These are phyloP conservation scores for Dissophora globulifera DNA, from an alignment of 192 early-diverging fungal genomes.

Conservation along the genomic window DNA sequence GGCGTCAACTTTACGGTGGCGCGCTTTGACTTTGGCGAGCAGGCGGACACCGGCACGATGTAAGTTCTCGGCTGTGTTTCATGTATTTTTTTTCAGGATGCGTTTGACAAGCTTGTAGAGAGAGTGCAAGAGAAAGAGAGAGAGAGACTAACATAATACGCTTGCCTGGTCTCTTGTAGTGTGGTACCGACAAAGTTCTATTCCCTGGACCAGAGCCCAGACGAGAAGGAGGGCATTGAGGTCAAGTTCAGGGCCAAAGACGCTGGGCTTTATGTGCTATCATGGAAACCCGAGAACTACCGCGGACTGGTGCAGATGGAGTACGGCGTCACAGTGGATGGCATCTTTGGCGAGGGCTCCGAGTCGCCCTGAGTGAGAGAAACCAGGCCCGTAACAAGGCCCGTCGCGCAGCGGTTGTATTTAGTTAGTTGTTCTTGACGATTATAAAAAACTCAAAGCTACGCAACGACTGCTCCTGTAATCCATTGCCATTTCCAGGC, in stretches of 20 bases:
- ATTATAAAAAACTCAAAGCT: no score
- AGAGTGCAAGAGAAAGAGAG: no score
- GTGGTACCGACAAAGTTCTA: slow-evolving; percentile 49
- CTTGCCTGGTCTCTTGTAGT: slow-evolving; percentile 10
- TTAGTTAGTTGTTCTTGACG: no score
- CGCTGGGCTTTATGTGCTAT: slow-evolving; percentile 45
- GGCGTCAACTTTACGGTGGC: slow-evolving; percentile 49
- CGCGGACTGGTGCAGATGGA: slow-evolving; percentile 48
- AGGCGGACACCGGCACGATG: slow-evolving; percentile 39
- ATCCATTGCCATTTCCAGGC: no score
- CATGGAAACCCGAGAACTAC: slow-evolving; percentile 43
- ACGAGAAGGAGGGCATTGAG: slow-evolving; percentile 27
- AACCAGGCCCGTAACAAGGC: no score
- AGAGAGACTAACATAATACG: not conserved
- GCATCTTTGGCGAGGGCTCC: slow-evolving; percentile 33
- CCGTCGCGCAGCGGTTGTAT: no score
- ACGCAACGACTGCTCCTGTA: no score
- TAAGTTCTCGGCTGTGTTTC: slow-evolving; percentile 16
- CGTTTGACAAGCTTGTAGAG: not conserved
- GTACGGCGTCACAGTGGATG: slow-evolving; percentile 46
- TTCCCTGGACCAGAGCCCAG: slow-evolving; percentile 24
- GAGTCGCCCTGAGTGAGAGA: slow-evolving; percentile 40
- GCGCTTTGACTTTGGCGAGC: slow-evolving; percentile 47
- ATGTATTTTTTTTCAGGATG: not conserved
- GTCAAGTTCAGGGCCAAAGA: slow-evolving; percentile 44